Evolutionary conservation across 768 basidiomycete genomes (phyloP).

Genomic region (Psilocybe azurescens): DNA sequence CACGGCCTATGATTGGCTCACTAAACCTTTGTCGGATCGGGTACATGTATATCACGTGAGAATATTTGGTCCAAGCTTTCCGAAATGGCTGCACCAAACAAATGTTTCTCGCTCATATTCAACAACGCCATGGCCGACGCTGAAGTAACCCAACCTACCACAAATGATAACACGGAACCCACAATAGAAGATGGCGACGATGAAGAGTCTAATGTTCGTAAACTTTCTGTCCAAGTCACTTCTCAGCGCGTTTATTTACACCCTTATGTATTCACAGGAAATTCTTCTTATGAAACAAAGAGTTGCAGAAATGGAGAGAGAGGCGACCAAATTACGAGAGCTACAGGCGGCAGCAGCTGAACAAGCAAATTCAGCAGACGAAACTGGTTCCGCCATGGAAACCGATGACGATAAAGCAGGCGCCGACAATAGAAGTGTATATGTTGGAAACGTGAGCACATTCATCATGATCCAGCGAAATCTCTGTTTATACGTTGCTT

Average conservation of each 20-base stretch:
- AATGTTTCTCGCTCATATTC: slow-evolving; percentile 17
- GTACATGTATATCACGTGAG: slow-evolving; percentile 23
- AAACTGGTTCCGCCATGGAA: slow-evolving; percentile 61
- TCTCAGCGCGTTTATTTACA: slow-evolving; percentile 18
- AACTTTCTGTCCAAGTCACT: slow-evolving; percentile 4
- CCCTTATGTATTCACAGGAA: slow-evolving; percentile 57
- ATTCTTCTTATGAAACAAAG: slow-evolving; percentile 90
- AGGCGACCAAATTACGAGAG: slow-evolving; percentile 87
- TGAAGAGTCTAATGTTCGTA: slow-evolving; percentile 61
- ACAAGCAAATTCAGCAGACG: slow-evolving; percentile 52
- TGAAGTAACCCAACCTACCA: slow-evolving; percentile 47
- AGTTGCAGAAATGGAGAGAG: slow-evolving; percentile 92
- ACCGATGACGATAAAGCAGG: slow-evolving; percentile 85
- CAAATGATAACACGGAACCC: slow-evolving; percentile 39
- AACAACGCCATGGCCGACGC: slow-evolving; percentile 54
- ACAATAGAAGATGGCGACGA: slow-evolving; percentile 66
- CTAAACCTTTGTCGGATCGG: background rate
- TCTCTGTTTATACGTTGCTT: background rate
- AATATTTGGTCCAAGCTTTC: slow-evolving; percentile 18
- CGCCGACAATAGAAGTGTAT: slow-evolving; percentile 88
- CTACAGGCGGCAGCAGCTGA: slow-evolving; percentile 82
- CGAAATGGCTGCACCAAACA: slow-evolving; percentile 19
- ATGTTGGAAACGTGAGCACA: slow-evolving; percentile 88
- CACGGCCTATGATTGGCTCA: background rate
- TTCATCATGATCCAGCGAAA: slow-evolving; percentile 32